Conservation (phyloP, 1,284 basidiomycete genomes). For the Inonotus obliquus region DNA sequence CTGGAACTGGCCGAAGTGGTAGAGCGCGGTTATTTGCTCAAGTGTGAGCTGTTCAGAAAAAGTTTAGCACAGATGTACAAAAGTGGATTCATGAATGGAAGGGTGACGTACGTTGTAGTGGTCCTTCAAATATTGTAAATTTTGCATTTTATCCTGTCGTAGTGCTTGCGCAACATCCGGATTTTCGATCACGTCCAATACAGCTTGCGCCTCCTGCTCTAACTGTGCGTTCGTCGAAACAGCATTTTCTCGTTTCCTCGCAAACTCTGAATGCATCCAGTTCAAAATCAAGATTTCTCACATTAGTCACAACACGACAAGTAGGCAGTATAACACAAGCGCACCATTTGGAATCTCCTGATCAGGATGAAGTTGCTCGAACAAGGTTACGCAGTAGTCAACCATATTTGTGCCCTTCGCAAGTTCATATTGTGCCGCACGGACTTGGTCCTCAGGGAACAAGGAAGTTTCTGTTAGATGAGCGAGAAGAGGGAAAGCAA, state of each 20-base stretch:
- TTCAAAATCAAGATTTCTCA: background rate
- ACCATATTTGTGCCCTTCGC: slow-evolving; percentile 97
- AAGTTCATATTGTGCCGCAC: slow-evolving; percentile 91
- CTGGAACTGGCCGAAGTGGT: slow-evolving; percentile 98
- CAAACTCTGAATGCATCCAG: slow-evolving; percentile 59
- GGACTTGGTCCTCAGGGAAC: slow-evolving; percentile 74
- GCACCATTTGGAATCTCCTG: slow-evolving; percentile 62
- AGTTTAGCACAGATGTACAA: slow-evolving; percentile 13
- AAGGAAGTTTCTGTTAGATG: slow-evolving; percentile 75
- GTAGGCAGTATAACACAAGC: slow-evolving; percentile 22
- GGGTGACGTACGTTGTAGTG: slow-evolving; percentile 74
- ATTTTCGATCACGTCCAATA: slow-evolving; percentile 94
- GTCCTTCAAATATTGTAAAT: slow-evolving; percentile 89
- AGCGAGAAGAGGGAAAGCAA: slow-evolving; percentile 87
- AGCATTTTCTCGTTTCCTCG: slow-evolving; percentile 73
- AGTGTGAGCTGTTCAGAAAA: slow-evolving; percentile 65
- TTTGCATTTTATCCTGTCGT: slow-evolving; percentile 95
- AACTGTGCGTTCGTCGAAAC: slow-evolving; percentile 82
- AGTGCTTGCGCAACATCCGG: slow-evolving; percentile 90
- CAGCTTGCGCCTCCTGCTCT: slow-evolving; percentile 86
- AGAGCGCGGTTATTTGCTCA: slow-evolving; percentile 93
- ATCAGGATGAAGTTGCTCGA: slow-evolving; percentile 72
- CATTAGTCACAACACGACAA: background rate
- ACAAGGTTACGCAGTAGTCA: slow-evolving; percentile 80
- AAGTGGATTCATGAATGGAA: slow-evolving; percentile 5